Percentiles rank a stretch among this genome's conserved stretches.
Evolutionary conservation across 2,329 filamentous ascomycete genomes (phyloP).

Genomic region (Colletotrichum truncatum): DNA sequence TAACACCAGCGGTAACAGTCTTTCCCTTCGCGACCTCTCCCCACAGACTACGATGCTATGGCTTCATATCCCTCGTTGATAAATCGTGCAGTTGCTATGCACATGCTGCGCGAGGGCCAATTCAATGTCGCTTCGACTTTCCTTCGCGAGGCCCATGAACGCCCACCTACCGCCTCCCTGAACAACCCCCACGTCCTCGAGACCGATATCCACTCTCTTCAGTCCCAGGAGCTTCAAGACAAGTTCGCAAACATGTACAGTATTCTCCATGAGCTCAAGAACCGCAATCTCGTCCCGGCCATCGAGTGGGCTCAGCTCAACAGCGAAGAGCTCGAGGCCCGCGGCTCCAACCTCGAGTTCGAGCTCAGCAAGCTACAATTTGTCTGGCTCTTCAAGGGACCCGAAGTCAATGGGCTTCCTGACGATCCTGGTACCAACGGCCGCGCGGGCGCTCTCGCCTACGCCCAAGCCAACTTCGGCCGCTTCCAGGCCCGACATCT

Average conservation of each 20-base stretch:
- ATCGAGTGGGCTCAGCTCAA: conserved; percentile 87
- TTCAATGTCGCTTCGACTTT: conserved; percentile 90
- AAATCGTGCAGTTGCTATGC: conserved; percentile 92
- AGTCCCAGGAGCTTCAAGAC: conserved; percentile 75
- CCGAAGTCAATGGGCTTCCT: conserved; percentile 61
- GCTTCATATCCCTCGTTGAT: conserved; percentile 79
- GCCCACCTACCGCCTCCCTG: conserved; percentile 36
- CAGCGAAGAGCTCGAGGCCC: conserved; percentile 74
- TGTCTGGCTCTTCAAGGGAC: conserved; percentile 83
- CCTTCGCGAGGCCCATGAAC: conserved; percentile 71
- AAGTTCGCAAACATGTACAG: conserved; percentile 92
- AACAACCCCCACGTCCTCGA: conserved; percentile 23
- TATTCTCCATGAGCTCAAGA: conserved; percentile 82
- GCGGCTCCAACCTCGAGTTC: conserved; percentile 94
- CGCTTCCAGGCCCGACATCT: conserved; percentile 80
- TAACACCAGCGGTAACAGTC: conserved; percentile 36
- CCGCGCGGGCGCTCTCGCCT: conserved; percentile 73
- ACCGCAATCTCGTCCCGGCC: conserved; percentile 80
- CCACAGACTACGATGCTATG: conserved; percentile 83
- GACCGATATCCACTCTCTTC: conserved; percentile 63
- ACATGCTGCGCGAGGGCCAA: conserved; percentile 92
- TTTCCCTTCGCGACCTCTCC: conserved; percentile 67
- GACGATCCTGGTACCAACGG: conserved; percentile 61
- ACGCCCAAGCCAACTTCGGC: conserved; percentile 79
- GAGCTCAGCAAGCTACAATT: conserved; percentile 92